Conservation (phyloP, 2,329 filamentous ascomycete species). For the Aspergillus melleus region DNA sequence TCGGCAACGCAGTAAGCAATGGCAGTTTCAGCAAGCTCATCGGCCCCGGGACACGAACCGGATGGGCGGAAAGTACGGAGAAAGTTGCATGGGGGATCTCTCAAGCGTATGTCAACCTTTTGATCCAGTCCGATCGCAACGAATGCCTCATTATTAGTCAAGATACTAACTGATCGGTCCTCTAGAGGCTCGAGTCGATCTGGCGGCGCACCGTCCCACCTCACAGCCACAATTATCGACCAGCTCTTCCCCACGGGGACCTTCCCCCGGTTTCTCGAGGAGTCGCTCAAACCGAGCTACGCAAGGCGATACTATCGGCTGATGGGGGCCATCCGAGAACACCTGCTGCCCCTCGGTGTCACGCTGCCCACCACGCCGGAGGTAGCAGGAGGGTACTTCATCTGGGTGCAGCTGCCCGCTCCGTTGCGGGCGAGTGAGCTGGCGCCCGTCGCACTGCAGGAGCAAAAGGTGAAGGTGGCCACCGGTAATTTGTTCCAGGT, state of each 20-base stretch:
- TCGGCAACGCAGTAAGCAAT: conserved; percentile 82
- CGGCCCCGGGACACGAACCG: conserved; percentile 77
- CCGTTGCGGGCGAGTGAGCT: conserved; percentile 56
- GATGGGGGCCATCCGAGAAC: conserved; percentile 57
- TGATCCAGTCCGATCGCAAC: not conserved
- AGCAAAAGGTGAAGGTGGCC: conserved; percentile 68
- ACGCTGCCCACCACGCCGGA: conserved; percentile 28
- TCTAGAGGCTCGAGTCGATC: conserved; percentile 57
- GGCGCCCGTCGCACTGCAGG: conserved; percentile 56
- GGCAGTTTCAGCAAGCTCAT: conserved; percentile 87
- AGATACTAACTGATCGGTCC: not conserved
- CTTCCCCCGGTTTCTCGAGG: conserved; percentile 55
- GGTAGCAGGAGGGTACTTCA: conserved; percentile 78
- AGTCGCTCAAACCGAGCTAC: conserved; percentile 58
- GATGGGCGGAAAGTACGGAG: conserved; percentile 78
- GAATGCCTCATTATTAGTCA: not conserved
- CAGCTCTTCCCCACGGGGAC: conserved; percentile 54
- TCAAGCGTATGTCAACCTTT: conserved; percentile 52
- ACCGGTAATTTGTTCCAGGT: conserved; percentile 71
- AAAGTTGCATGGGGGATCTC: conserved; percentile 61
- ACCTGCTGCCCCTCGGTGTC: conserved; percentile 65
- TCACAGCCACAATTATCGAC: conserved; percentile 58
- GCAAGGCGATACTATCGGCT: conserved; percentile 55
- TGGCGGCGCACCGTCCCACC: conserved; percentile 61
- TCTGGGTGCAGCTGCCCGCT: conserved; percentile 70